Percentiles rank a stretch among this genome's conserved stretches.
phyloP scores from a whole-genome alignment of 352 stramenopile species.

The Pythium brachiatum region DNA sequence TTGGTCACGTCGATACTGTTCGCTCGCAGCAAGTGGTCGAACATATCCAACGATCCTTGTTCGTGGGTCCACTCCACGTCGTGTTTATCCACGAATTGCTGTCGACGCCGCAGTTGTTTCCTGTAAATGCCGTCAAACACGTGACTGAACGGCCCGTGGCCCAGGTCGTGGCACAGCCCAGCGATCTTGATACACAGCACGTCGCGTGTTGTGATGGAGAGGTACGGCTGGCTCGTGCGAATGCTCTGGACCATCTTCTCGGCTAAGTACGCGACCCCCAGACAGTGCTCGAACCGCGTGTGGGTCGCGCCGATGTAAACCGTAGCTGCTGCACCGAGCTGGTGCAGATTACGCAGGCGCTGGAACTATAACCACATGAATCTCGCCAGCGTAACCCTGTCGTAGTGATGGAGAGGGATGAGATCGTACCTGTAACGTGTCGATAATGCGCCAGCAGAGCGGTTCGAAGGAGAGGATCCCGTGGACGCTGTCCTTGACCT shows the following conservation, averaged over 20 bases:
- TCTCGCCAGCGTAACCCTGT: background rate
- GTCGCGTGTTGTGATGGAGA: constrained; percentile 79
- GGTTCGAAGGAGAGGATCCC: constrained; percentile 76
- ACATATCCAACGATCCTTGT: constrained; percentile 71
- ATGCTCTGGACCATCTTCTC: constrained; percentile 86
- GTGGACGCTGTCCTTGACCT: constrained; percentile 84
- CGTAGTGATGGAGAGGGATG: background rate
- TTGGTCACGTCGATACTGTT: constrained; percentile 58
- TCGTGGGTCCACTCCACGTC: constrained; percentile 62
- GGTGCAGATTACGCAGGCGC: constrained; percentile 91
- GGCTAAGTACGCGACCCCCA: constrained; percentile 95
- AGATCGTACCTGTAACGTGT: constrained; percentile 59
- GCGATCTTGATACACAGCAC: constrained; percentile 79
- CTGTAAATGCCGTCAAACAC: constrained; percentile 80
- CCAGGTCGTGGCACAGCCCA: constrained; percentile 76
- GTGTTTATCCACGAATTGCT: constrained; percentile 5
- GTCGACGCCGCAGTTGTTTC: constrained; percentile 38
- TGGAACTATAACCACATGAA: constrained; percentile 77
- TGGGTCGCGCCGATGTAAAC: constrained; percentile 89
- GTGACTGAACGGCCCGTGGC: constrained; percentile 80
- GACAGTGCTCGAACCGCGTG: constrained; percentile 80
- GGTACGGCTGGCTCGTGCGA: constrained; percentile 75
- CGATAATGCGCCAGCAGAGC: constrained; percentile 80
- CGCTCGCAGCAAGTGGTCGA: constrained; percentile 53
- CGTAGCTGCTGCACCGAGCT: constrained; percentile 89